Evolutionary conservation across 2,329 filamentous ascomycete genomes (phyloP), one percentile per base, ranked within the genome.

Genomic region (Pestalotiopsis sp.): DNA sequence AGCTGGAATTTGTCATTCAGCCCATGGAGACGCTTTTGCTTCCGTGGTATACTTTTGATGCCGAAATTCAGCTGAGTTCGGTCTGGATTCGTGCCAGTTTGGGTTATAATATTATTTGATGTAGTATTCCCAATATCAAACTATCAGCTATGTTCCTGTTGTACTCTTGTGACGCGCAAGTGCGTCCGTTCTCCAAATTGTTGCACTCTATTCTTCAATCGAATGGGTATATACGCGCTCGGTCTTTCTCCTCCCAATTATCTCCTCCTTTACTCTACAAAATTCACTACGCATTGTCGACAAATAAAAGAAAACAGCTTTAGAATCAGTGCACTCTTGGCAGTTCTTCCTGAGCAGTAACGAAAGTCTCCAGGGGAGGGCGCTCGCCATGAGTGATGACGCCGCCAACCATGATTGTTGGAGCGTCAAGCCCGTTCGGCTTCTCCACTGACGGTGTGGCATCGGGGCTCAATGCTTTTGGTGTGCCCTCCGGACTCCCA

Each of bases 321-420:
- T 39, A 45, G 60, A 39, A 68, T 71, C 60, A 74, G 67, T 78
- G 76, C 0, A 69, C 72, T 45, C 70, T 77, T 0, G 83, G 80
- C 62, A 84, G 71, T 4, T 82, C 77, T 70, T 86, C 83, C 13
- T 78, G 82, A 1, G 88, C 87, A 2, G 88, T 90, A 23, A 86
- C 81, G 70, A 88, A 90, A 0, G 84, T 84, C 70, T 91, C 87
- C 36, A 90, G 63, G 2, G 72, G 74, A 11, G 76, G 77, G 11
- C 76, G 70, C 65, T 73, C 68, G 12, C 9, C 23, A 9, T 67
- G 60, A 4, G 62, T 65, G 3, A n/a, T 23, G 6, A 31, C 62
- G 20, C 67, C 72, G n/a, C 68, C 68, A 17, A 66, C 49, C 4
- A 66, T 64, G 20, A 71, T 27, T 3, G 68, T 13, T 5, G 73